These are phyloP conservation scores for Tulasnella sp. DNA, from an alignment of 768 basidiomycete species.

Conservation along the genomic window DNA sequence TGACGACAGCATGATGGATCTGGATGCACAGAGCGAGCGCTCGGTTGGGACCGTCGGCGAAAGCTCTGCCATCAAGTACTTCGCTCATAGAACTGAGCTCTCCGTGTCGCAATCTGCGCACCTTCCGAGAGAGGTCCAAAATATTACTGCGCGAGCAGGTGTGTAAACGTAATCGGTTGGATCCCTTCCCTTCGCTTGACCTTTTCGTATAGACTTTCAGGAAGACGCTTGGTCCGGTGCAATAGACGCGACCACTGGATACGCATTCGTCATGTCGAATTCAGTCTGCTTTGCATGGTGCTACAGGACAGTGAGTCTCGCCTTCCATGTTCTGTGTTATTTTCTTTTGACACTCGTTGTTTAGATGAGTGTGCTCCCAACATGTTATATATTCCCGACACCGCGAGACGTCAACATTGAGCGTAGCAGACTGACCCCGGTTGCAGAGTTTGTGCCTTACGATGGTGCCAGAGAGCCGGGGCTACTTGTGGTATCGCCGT, in stretches of 20 bases:
- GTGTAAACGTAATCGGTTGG: not conserved
- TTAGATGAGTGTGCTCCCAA: not conserved
- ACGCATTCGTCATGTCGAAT: not conserved
- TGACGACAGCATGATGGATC: not conserved
- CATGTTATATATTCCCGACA: constrained; percentile 19
- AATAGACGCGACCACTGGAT: constrained; percentile 9
- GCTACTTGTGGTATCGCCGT: constrained; percentile 12
- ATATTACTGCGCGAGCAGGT: constrained; percentile 3
- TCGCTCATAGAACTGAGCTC: constrained; percentile 13
- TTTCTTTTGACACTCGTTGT: not conserved
- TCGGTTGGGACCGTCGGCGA: not conserved
- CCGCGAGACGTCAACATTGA: not conserved
- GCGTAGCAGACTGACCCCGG: not conserved
- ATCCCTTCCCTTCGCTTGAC: not conserved
- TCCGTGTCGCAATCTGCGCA: constrained; percentile 13
- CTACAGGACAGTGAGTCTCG: not conserved
- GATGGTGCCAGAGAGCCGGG: constrained; percentile 11
- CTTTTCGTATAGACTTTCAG: constrained; percentile 7
- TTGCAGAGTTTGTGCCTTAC: constrained; percentile 14
- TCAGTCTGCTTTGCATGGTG: constrained; percentile 14
- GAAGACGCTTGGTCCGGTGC: not conserved
- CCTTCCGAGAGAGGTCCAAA: constrained; percentile 13
- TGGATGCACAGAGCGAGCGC: not conserved
- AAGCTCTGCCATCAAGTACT: not conserved
- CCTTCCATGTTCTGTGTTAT: not conserved